Conservation (phyloP, 305 asterid species). For the Fraxinus floribunda region DNA sequence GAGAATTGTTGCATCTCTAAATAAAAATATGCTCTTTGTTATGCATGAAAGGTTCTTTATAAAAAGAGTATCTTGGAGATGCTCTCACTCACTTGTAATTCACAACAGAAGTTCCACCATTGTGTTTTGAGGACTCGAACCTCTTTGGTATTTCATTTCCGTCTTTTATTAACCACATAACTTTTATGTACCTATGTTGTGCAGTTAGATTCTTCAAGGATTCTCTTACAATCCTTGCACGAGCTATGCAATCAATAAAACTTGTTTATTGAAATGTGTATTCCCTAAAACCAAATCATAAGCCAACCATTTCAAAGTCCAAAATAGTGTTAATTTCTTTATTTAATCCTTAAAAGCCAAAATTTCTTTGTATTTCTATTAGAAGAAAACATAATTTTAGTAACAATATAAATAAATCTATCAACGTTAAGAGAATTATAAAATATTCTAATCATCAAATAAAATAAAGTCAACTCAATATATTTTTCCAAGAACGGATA, state of each 20-base stretch:
- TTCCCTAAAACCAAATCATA: neutral
- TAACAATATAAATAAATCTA: neutral
- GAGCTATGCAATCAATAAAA: neutral
- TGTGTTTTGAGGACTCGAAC: neutral
- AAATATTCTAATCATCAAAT: neutral
- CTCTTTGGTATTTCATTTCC: neutral
- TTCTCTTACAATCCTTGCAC: neutral
- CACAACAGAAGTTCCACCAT: neutral
- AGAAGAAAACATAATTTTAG: neutral
- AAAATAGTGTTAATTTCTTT: neutral
- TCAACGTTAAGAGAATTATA: neutral
- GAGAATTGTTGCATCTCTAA: neutral
- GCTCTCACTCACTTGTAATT: neutral
- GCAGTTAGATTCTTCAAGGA: neutral
- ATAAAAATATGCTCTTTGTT: neutral
- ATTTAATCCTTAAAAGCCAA: neutral
- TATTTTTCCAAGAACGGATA: neutral
- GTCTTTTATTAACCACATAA: neutral
- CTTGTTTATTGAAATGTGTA: neutral
- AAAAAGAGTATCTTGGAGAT: no score
- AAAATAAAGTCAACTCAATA: neutral
- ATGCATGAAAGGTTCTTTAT: neutral
- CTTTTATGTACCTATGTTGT: neutral
- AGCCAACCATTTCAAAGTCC: neutral
- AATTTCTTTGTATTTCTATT: neutral